A percentile compares a stretch with the other conserved stretches of the same genome.
phyloP scores from a whole-genome alignment of 768 basidiomycete species.

The Mycena metata region DNA sequence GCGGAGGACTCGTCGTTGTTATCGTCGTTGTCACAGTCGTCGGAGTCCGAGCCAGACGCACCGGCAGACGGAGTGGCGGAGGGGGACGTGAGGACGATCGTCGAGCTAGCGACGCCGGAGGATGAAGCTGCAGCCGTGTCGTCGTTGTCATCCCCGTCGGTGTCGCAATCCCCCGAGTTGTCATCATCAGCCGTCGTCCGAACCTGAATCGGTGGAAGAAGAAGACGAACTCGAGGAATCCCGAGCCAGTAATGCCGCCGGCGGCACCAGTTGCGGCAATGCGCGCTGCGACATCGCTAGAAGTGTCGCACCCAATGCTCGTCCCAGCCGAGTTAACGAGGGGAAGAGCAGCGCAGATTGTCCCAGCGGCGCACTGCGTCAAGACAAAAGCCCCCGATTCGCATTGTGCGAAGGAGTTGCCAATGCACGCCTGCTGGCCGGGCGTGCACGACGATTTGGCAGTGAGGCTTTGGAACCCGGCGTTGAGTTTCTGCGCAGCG shows the following conservation, averaged over 20 bases:
- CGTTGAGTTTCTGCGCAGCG: constrained; percentile 55
- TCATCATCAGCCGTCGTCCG: too few species aligned
- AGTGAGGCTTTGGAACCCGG: constrained; percentile 56
- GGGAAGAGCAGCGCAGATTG: constrained; percentile 58
- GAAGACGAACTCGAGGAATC: too few species aligned
- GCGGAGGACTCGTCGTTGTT: too few species aligned
- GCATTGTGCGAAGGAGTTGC: constrained; percentile 62
- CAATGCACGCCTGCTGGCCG: constrained; percentile 62
- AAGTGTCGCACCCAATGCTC: constrained; percentile 55
- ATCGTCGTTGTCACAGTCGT: too few species aligned
- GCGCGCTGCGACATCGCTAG: constrained; percentile 51
- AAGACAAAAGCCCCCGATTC: constrained; percentile 55
- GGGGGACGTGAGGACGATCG: too few species aligned
- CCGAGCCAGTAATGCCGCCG: constrained; percentile 19
- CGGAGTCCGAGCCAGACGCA: too few species aligned
- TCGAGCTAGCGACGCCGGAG: too few species aligned
- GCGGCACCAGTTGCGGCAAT: constrained; percentile 41
- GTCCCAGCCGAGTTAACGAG: constrained; percentile 60
- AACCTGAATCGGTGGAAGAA: too few species aligned
- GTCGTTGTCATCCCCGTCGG: too few species aligned
- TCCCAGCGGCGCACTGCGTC: constrained; percentile 45
- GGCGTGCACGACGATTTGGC: constrained; percentile 54
- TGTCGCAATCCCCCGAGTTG: too few species aligned
- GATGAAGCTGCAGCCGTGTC: too few species aligned
- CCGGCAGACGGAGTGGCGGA: too few species aligned